Conservation (phyloP, 2,329 filamentous ascomycete species). For the Fusarium miscanthi region DNA sequence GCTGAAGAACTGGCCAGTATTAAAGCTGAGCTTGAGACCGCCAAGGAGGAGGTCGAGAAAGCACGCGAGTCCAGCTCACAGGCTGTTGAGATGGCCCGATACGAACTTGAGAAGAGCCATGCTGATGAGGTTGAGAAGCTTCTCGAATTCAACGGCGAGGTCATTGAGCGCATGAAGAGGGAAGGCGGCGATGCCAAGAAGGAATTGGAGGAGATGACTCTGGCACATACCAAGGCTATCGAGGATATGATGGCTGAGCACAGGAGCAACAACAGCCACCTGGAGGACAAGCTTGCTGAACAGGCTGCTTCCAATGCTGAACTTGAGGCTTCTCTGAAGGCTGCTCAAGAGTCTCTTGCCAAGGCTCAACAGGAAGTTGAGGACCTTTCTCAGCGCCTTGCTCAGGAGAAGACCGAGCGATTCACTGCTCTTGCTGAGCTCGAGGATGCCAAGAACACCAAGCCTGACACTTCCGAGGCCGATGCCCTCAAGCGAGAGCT, state of each 20-base stretch:
- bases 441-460: slow-evolving; percentile 67
- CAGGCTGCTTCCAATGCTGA: slow-evolving; percentile 52
- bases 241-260: slow-evolving; percentile 56
- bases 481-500: slow-evolving; percentile 65
- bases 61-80: slow-evolving; percentile 57
- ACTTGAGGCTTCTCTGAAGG: slow-evolving; percentile 51
- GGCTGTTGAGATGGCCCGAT: slow-evolving; percentile 58
- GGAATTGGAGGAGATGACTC: slow-evolving; percentile 58
- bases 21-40: slow-evolving; percentile 42
- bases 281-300: slow-evolving; percentile 52
- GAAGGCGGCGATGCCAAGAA: slow-evolving; percentile 52
- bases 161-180: slow-evolving; percentile 54
- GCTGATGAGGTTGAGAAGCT: slow-evolving; percentile 61
- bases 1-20: slow-evolving; percentile 50
- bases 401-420: slow-evolving; percentile 69
- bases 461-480: slow-evolving; percentile 65
- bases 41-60: slow-evolving; percentile 57
- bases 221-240: slow-evolving; percentile 52
- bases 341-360: slow-evolving; percentile 56
- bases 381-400: slow-evolving; percentile 64
- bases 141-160: slow-evolving; percentile 55
- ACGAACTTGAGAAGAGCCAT: slow-evolving; percentile 59
- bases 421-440: slow-evolving; percentile 70
- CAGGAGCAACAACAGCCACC: slow-evolving; percentile 47
- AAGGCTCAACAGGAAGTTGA: slow-evolving; percentile 61